phyloP scores from a whole-genome alignment of 805 yeast genomes.

The Wickerhamomyces chambardii region DNA sequence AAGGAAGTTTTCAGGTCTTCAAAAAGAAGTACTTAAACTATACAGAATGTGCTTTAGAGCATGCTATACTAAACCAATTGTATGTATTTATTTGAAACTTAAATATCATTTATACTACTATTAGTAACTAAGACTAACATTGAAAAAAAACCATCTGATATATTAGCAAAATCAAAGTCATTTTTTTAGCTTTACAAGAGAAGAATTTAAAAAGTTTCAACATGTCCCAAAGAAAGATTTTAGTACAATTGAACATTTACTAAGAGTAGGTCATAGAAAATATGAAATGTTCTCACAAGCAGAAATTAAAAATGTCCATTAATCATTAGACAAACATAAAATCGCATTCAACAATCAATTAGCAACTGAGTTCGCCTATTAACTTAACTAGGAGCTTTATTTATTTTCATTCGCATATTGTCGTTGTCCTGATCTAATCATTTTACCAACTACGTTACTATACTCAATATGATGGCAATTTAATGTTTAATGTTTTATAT shows the following conservation, averaged over 20 bases:
- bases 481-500: too few species aligned
- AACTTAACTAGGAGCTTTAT: too few species aligned
- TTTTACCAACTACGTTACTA: too few species aligned
- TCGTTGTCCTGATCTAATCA: too few species aligned
- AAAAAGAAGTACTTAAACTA: conserved; percentile 39
- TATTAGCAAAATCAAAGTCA: conserved; percentile 28
- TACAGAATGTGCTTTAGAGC: conserved; percentile 39
- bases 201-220: conserved; percentile 55
- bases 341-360: too few species aligned
- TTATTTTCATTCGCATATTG: too few species aligned
- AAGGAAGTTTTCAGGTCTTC: conserved; percentile 35
- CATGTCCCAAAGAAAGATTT: conserved; percentile 69
- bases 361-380: too few species aligned
- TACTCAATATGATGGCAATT: too few species aligned
- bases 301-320: conserved; percentile 59
- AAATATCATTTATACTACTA: too few species aligned
- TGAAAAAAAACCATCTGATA: too few species aligned
- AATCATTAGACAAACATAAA: not conserved
- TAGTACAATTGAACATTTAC: conserved; percentile 74
- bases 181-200: conserved; percentile 34
- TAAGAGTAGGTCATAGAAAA: conserved; percentile 67
- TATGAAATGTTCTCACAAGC: conserved; percentile 66
- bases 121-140: conserved; percentile 1
- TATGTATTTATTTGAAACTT: conserved; percentile 1
- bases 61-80: conserved; percentile 35